phyloP scores from a whole-genome alignment of 805 yeast species.

The Yamadazyma ubonensis region DNA sequence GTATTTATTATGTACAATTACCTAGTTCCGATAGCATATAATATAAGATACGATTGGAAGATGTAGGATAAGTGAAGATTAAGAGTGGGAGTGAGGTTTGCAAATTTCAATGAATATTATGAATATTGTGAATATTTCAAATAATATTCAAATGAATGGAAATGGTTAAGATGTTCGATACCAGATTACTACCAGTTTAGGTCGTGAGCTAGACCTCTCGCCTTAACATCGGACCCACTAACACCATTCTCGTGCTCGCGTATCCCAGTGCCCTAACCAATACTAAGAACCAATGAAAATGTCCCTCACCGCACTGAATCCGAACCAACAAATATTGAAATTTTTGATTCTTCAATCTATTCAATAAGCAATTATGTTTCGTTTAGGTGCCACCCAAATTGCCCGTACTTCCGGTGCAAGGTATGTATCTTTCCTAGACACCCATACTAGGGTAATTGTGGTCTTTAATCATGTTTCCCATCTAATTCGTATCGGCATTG shows the following conservation, averaged over 20 bases:
- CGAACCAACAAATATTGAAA: conserved; percentile 12
- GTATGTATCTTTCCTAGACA: conserved; percentile 35
- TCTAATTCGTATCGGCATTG: not conserved
- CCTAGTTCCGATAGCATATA: conserved; percentile 7
- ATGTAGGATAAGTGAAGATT: no score
- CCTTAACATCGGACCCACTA: no score
- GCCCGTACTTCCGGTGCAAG: conserved; percentile 52
- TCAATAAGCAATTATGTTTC: conserved; percentile 41
- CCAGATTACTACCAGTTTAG: no score
- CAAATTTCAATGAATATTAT: no score
- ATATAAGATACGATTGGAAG: conserved; percentile 1
- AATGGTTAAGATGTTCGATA: no score
- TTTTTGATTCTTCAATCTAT: conserved; percentile 8
- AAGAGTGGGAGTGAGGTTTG: no score
- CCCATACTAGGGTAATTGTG: not conserved
- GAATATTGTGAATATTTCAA: no score
- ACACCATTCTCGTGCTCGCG: no score
- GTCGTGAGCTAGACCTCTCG: no score
- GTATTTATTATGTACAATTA: conserved; percentile 11
- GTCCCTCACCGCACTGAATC: conserved; percentile 15
- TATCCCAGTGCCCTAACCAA: conserved; percentile 12
- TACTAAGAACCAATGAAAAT: conserved; percentile 20
- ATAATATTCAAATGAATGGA: no score
- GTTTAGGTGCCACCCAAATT: conserved; percentile 51
- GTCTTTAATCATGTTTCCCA: not conserved